Percentiles rank a stretch among this genome's conserved stretches.
These are phyloP conservation scores for Hebeloma cylindrosporum DNA, from an alignment of 768 basidiomycete species.

Conservation along the genomic window DNA sequence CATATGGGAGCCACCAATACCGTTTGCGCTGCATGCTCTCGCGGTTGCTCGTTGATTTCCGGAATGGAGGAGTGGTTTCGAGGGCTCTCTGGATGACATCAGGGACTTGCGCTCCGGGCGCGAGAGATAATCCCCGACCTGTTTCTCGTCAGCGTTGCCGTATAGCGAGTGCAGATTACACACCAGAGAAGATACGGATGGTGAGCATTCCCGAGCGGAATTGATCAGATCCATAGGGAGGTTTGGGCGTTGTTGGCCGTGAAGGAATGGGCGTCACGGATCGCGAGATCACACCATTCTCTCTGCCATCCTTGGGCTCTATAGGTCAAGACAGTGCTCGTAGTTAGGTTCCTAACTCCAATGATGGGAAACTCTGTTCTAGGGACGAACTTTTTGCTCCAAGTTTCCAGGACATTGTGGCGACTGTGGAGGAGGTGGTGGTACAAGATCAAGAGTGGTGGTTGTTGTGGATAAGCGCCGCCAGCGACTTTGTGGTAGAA, in stretches of 20 bases:
- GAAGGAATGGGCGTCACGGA: conserved; percentile 80
- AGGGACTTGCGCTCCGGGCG: conserved; percentile 78
- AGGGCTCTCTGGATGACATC: conserved; percentile 84
- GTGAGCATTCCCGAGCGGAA: conserved; percentile 91
- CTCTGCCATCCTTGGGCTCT: conserved; percentile 72
- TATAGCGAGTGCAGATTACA: conserved; percentile 26
- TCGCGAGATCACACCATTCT: conserved; percentile 70
- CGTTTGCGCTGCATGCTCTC: conserved; percentile 93
- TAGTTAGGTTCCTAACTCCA: too few relatives aligned
- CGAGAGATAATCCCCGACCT: conserved; percentile 82
- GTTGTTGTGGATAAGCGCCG: conserved; percentile 28
- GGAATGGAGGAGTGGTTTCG: conserved; percentile 52
- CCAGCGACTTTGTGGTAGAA: conserved; percentile 25
- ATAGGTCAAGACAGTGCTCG: too few relatives aligned
- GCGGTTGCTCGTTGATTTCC: conserved; percentile 68
- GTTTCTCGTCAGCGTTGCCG: background rate
- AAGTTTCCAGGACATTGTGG: conserved; percentile 56
- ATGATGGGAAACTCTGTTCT: too few relatives aligned
- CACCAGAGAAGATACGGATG: conserved; percentile 93
- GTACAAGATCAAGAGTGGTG: conserved; percentile 20
- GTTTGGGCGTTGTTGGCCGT: conserved; percentile 75
- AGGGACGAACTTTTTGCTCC: conserved; percentile 43
- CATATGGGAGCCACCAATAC: conserved; percentile 95
- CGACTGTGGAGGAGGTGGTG: conserved; percentile 14
- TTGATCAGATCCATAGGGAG: conserved; percentile 53